Conservation (phyloP, 306 rosid species). For the Vigna radiata region DNA sequence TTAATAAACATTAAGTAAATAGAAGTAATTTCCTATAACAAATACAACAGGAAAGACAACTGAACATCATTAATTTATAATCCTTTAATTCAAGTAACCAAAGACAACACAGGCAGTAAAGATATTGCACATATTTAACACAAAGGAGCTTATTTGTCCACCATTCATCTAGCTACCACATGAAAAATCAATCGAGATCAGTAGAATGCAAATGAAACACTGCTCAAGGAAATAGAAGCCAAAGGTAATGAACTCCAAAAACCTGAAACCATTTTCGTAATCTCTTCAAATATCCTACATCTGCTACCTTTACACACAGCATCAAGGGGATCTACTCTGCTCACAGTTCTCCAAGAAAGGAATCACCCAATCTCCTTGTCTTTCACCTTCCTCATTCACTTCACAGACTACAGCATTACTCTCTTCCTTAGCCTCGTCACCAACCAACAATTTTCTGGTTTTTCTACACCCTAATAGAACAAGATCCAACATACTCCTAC, state of each 20-base stretch:
- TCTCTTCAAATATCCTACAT: slow-evolving; percentile 11
- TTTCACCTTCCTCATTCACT: slow-evolving; percentile 43
- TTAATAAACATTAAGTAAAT: not conserved
- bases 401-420: slow-evolving; percentile 36
- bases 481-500: slow-evolving; percentile 74
- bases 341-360: slow-evolving; percentile 64
- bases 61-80: not conserved
- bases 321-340: slow-evolving; percentile 35
- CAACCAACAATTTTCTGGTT: slow-evolving; percentile 51
- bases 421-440: slow-evolving; percentile 39
- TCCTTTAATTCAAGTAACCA: not conserved
- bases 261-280: not conserved
- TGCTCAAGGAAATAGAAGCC: slow-evolving; percentile 13
- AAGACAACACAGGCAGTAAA: not conserved
- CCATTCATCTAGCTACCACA: slow-evolving; percentile 75
- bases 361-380: slow-evolving; percentile 69
- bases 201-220: slow-evolving; percentile 63
- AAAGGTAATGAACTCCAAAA: slow-evolving; percentile 10
- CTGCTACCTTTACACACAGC: slow-evolving; percentile 12
- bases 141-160: not conserved
- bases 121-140: not conserved
- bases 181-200: slow-evolving; percentile 65
- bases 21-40: not conserved
- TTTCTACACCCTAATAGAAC: slow-evolving; percentile 61
- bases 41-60: not conserved